These are phyloP conservation scores for Decorospora gaudefroyi DNA, from an alignment of 2,329 filamentous ascomycete species.

Conservation along the genomic window DNA sequence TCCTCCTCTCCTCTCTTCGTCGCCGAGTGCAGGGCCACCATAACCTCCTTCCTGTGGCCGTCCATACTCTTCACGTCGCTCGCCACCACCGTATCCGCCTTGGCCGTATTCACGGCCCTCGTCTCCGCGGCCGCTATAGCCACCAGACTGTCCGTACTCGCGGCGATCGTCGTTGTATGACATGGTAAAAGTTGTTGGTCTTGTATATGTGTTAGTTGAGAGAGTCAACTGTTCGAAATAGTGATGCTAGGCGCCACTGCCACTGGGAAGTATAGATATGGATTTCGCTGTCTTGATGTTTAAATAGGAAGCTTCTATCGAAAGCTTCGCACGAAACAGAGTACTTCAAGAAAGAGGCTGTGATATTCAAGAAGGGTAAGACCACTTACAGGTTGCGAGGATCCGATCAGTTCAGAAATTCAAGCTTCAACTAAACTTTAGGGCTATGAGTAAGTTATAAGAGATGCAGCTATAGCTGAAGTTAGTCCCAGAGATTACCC, in stretches of 20 bases:
- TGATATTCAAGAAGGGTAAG: too few species aligned
- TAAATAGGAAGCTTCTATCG: too few species aligned
- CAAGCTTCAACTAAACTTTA: background rate
- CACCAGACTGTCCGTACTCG: slow-evolving; percentile 16
- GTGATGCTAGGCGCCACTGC: background rate
- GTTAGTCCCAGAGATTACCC: background rate
- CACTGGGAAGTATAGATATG: background rate
- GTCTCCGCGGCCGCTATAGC: slow-evolving; percentile 19
- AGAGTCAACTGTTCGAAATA: background rate
- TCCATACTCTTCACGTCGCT: slow-evolving; percentile 25
- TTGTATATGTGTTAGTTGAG: background rate
- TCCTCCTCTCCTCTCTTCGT: slow-evolving; percentile 13
- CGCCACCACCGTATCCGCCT: slow-evolving; percentile 23
- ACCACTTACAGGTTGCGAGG: too few species aligned
- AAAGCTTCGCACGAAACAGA: too few species aligned
- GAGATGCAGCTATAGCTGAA: slow-evolving; percentile 6
- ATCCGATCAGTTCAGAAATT: too few species aligned
- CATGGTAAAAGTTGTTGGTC: slow-evolving; percentile 15
- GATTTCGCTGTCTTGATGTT: background rate
- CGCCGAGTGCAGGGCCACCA: slow-evolving; percentile 15
- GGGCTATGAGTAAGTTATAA: background rate
- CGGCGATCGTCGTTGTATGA: slow-evolving; percentile 35
- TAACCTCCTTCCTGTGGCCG: slow-evolving; percentile 21
- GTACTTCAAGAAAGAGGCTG: too few species aligned
- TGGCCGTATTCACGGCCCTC: slow-evolving; percentile 21